phyloP scores from a whole-genome alignment of 2,329 filamentous ascomycete species.

The Sporothrix variecibatus region DNA sequence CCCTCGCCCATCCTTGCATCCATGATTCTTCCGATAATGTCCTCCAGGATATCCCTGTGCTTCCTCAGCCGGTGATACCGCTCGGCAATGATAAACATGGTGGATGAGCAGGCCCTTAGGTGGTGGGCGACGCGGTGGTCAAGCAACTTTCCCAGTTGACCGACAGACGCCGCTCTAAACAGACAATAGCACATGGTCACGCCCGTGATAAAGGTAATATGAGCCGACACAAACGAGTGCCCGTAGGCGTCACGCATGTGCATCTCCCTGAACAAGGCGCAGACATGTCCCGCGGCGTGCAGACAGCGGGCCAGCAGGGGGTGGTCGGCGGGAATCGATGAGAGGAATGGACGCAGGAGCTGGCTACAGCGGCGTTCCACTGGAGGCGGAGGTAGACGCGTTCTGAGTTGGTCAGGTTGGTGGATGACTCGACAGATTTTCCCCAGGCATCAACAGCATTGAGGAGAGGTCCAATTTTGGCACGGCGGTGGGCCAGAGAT shows the following conservation, averaged over 20 bases:
- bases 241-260: slow-evolving; percentile 45
- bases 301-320: slow-evolving; percentile 49
- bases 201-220: slow-evolving; percentile 46
- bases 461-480: slow-evolving; percentile 50
- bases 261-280: slow-evolving; percentile 44
- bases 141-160: slow-evolving; percentile 41
- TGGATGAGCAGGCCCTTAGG: slow-evolving; percentile 50
- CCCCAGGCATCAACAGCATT: slow-evolving; percentile 49
- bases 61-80: slow-evolving; percentile 49
- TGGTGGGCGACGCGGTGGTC: slow-evolving; percentile 50
- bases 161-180: slow-evolving; percentile 40
- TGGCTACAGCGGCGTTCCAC: slow-evolving; percentile 52
- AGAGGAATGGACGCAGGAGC: slow-evolving; percentile 54
- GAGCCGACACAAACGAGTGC: slow-evolving; percentile 46
- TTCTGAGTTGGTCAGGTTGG: not conserved
- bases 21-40: slow-evolving; percentile 49
- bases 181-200: slow-evolving; percentile 44
- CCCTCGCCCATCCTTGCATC: slow-evolving; percentile 33
- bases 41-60: slow-evolving; percentile 50
- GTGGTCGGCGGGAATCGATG: slow-evolving; percentile 47
- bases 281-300: slow-evolving; percentile 44
- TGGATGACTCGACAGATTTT: not conserved
- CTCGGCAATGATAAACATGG: slow-evolving; percentile 52
- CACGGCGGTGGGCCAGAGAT: slow-evolving; percentile 44
- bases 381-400: slow-evolving; percentile 49